These are phyloP conservation scores for Brassica nigra DNA, from an alignment of 345 rosid species.

Conservation along the genomic window DNA sequence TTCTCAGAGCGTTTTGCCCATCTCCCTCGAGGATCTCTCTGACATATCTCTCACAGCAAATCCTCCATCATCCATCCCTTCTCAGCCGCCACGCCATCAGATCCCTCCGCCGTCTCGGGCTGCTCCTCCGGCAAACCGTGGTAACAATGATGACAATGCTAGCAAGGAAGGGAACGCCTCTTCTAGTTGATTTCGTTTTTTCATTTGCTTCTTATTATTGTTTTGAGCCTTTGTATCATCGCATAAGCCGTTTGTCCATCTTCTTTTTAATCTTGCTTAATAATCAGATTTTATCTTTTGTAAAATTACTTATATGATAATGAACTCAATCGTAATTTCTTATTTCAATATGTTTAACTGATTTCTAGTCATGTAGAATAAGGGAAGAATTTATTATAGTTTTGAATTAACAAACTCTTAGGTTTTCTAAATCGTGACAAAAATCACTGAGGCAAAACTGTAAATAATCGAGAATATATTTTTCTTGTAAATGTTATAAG, in stretches of 20 bases:
- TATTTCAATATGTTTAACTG: not conserved
- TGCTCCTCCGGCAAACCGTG: conserved; percentile 28
- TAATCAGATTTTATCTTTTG: conserved; percentile 15
- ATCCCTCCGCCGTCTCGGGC: conserved; percentile 39
- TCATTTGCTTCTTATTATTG: not conserved
- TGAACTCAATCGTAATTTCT: conserved; percentile 24
- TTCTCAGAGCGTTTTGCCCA: conserved; percentile 34
- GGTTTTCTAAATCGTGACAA: not conserved
- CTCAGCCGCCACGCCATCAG: conserved; percentile 39
- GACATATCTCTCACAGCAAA: conserved; percentile 21
- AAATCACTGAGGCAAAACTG: not conserved
- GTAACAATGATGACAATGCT: conserved; percentile 16
- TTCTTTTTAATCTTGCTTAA: not conserved
- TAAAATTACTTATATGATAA: not conserved
- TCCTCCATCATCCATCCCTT: conserved; percentile 17
- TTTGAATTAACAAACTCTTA: not conserved
- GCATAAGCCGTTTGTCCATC: conserved; percentile 11
- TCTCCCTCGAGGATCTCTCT: conserved; percentile 39
- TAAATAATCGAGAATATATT: not conserved
- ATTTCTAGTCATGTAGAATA: not conserved
- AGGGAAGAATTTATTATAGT: not conserved
- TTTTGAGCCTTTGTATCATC: not conserved
- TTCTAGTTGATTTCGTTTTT: conserved; percentile 31
- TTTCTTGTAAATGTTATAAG: not conserved
- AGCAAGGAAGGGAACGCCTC: conserved; percentile 31